Conservation (phyloP, 441 rosid genomes). For the Pelargonium cotyledonis region DNA sequence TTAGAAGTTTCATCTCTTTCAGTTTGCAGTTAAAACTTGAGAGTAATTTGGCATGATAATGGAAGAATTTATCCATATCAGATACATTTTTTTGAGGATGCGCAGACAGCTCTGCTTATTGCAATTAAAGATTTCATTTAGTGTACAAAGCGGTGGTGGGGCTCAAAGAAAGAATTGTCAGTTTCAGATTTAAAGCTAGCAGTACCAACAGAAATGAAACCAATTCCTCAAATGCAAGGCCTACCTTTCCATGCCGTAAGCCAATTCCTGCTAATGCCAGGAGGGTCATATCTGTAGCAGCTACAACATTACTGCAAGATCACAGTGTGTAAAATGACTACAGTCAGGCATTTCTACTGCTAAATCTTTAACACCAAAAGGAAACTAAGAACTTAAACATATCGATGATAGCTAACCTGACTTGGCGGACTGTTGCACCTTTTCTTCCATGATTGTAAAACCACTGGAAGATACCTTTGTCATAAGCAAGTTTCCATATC, state of each 20-base stretch:
- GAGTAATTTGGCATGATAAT: no score
- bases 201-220: neutral
- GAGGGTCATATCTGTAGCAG: conserved; percentile 86
- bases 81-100: neutral
- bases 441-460: conserved; percentile 72
- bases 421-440: conserved; percentile 93
- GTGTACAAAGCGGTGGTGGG: neutral
- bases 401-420: conserved; percentile 52
- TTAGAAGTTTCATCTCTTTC: no score
- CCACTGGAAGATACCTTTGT: conserved; percentile 83
- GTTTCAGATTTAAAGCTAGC: neutral
- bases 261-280: conserved; percentile 93
- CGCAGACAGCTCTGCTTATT: neutral
- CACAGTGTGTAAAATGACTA: conserved; percentile 19
- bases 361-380: neutral
- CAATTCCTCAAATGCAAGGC: conserved; percentile 10
- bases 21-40: no score
- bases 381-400: conserved; percentile 13
- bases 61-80: no score
- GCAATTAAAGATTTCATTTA: no score
- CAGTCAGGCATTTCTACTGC: conserved; percentile 5
- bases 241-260: conserved; percentile 62
- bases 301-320: conserved; percentile 80
- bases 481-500: conserved; percentile 91
- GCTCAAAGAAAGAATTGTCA: neutral